Evolutionary conservation across 768 basidiomycete species (phyloP).

Genomic region (Goffeauzyma gilvescens): DNA sequence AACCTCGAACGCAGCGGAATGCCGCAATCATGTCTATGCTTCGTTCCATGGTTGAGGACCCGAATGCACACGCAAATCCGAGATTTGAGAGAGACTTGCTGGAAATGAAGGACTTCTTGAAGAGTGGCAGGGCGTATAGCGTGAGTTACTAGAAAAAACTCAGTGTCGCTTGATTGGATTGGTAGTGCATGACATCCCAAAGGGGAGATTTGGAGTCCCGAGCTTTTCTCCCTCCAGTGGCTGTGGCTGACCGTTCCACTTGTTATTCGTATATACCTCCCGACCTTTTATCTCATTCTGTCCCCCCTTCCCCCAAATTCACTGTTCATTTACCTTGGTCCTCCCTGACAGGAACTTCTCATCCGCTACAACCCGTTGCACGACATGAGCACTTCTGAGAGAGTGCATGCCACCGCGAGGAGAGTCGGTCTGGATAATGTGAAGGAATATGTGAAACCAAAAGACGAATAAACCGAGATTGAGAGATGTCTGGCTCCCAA

Average conservation of each 20-base stretch:
- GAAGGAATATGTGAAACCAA: slow-evolving; percentile 32
- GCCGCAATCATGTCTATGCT: too few species aligned
- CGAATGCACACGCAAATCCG: too few species aligned
- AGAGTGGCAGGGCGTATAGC: slow-evolving; percentile 57
- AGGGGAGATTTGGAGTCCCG: slow-evolving; percentile 5
- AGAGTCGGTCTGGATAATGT: slow-evolving; percentile 79
- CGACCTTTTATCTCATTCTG: not conserved
- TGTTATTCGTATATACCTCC: not conserved
- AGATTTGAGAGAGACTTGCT: slow-evolving; percentile 12
- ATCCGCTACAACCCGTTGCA: slow-evolving; percentile 73
- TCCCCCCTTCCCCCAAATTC: not conserved
- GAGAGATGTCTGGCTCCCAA: too few species aligned
- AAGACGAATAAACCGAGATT: too few species aligned
- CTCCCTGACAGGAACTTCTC: slow-evolving; percentile 43
- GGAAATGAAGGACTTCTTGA: slow-evolving; percentile 40
- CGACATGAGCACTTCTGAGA: slow-evolving; percentile 60
- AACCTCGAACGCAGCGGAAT: too few species aligned
- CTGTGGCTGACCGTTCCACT: not conserved
- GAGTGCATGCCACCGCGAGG: slow-evolving; percentile 63
- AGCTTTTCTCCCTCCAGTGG: not conserved
- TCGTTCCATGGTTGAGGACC: too few species aligned
- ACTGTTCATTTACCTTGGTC: not conserved
- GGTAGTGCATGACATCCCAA: not conserved
- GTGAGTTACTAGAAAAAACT: slow-evolving; percentile 34
- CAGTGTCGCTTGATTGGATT: not conserved